Base-by-base conservation (phyloP, 352 stramenopile species). In the Phytopythium mirpurense region DNA sequence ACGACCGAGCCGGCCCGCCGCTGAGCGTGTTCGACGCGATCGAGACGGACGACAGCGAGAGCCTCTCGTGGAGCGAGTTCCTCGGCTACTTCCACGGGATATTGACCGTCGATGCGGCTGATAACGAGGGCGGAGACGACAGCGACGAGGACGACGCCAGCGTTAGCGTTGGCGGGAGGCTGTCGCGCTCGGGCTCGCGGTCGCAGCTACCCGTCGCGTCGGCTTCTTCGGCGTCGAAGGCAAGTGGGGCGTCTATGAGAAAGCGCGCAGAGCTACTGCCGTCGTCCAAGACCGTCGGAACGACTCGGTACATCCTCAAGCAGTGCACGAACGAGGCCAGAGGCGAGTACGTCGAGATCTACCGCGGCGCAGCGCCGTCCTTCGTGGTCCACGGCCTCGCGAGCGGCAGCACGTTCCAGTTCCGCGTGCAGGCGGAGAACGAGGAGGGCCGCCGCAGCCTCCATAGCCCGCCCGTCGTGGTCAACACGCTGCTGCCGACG, bases 11-110 rank as follows among this genome's bases (percentile, higher is more conserved):
- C 29, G 47, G 60, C 34, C 55, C 65, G 27, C 60, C 69, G 19
- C 56, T 96, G 37, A 89, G 78, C 42, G 72, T 96, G 18, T 96
- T 96, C 54, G 89, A 97, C 40, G 74, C 72, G 14, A 95, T 97
- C 26, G 88, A 96, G 62, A 90, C 78, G 3, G 85, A 93, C 63
- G 86, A 96, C 60, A 93, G 88, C 56, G 86, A 96, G 46, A 84
- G 65, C 31, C 83, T 96, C 37, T 88, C 73, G 11, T 96, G 86
- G 86, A 65, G 85, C 9, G 88, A 96, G 60, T 93, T 97, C 36
- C 52, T 83, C 40, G 54, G 62, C 34, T 90, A 90, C 50, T 93
- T 93, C 52, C 78, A 87, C 47, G 71, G 67, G n/a, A 64, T 72
- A 6, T 51, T 87, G 19, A 45, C 19, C 40, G 10, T 45, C 40